phyloP scores from a whole-genome alignment of 805 yeast species.

The Wickerhamomyces ciferrii region DNA sequence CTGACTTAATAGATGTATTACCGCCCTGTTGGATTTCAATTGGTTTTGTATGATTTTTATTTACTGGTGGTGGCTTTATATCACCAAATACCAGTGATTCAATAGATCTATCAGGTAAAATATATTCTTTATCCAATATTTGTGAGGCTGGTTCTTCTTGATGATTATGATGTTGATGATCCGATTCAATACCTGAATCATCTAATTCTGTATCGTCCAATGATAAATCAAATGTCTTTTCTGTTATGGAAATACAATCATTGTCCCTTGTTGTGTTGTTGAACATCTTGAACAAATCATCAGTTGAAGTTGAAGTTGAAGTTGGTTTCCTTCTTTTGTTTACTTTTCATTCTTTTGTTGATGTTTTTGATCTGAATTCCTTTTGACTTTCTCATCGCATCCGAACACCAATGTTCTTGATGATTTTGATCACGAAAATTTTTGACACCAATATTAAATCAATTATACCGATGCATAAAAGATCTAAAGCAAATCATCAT shows the following conservation, averaged over 20 bases:
- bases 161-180: not conserved
- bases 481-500: no score
- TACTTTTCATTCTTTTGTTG: not conserved
- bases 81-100: not conserved
- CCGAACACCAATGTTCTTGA: constrained; percentile 5
- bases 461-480: no score
- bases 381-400: constrained; percentile 10
- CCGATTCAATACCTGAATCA: not conserved
- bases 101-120: not conserved
- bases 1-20: no score
- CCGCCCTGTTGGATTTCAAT: no score
- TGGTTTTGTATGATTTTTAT: no score
- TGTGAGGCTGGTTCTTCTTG: not conserved
- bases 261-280: constrained; percentile 1
- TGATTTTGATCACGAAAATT: not conserved
- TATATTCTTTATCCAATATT: no score
- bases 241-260: constrained; percentile 14
- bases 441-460: not conserved
- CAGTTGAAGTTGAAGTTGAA: no score
- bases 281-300: not conserved
- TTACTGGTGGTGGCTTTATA: no score
- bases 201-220: constrained; percentile 10
- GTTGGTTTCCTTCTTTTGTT: no score
- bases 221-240: constrained; percentile 16
- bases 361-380: not conserved